Conservation (phyloP, 2,329 filamentous ascomycete genomes). For the Colletotrichum sp. region DNA sequence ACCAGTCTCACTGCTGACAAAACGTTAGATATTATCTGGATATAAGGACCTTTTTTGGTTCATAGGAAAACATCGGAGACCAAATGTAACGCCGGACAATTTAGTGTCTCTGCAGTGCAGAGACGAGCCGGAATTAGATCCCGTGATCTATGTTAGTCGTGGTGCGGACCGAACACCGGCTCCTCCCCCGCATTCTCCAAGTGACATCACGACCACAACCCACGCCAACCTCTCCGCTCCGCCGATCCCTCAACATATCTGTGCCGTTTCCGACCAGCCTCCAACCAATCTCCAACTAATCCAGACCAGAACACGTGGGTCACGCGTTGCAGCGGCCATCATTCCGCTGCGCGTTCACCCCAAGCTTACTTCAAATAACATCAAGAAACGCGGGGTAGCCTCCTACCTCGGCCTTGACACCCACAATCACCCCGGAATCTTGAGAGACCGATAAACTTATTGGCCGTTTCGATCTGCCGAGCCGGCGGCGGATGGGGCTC, state of each 20-base stretch:
- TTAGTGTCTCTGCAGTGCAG: neutral
- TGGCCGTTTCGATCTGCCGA: constrained; percentile 2
- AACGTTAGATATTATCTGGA: neutral
- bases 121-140: neutral
- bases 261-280: neutral
- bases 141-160: neutral
- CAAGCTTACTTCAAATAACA: neutral
- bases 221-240: neutral
- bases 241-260: neutral
- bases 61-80: neutral
- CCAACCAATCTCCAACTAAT: neutral
- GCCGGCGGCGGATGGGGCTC: neutral
- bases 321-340: neutral
- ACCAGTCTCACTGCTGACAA: neutral
- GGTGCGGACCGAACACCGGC: neutral
- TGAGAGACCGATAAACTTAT: neutral
- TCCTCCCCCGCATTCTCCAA: constrained; percentile 7
- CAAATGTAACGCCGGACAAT: neutral
- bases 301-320: neutral
- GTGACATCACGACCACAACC: neutral
- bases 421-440: neutral
- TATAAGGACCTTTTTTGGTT: neutral
- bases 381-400: constrained; percentile 6
- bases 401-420: neutral
- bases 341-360: neutral